phyloP scores from a whole-genome alignment of 176 grass and related monocot genomes.

The Cymbopogon citratus region DNA sequence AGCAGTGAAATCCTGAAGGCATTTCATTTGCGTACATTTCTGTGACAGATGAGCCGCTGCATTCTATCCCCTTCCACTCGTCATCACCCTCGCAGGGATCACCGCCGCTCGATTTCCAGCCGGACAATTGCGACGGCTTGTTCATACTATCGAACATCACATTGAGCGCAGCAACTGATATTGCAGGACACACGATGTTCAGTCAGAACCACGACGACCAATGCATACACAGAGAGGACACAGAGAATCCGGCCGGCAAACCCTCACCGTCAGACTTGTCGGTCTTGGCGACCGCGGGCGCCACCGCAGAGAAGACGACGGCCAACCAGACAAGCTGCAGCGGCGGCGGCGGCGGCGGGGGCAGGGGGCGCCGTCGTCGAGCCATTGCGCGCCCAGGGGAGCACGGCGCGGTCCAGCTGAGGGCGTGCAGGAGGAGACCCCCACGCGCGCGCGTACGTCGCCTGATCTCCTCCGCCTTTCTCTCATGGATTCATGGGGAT shows the following conservation, averaged over 20 bases:
- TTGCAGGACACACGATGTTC: neutral
- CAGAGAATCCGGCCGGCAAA: neutral
- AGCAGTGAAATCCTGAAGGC: neutral
- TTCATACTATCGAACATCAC: conserved; percentile 77
- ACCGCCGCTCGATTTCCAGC: conserved; percentile 59
- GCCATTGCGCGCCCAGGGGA: conserved; percentile 39
- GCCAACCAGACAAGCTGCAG: neutral
- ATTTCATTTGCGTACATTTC: conserved; percentile 79
- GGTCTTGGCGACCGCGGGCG: conserved; percentile 46
- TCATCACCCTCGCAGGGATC: conserved; percentile 67
- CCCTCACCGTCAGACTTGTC: conserved; percentile 57
- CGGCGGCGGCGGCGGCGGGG: neutral
- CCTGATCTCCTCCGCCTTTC: conserved; percentile 17
- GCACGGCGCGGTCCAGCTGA: conserved; percentile 14
- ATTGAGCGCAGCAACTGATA: conserved; percentile 73
- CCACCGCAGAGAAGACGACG: conserved; percentile 2
- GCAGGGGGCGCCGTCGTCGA: neutral
- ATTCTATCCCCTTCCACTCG: conserved; percentile 63
- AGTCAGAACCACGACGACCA: neutral
- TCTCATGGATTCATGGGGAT: conserved; percentile 9
- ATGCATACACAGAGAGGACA: neutral
- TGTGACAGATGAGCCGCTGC: conserved; percentile 70
- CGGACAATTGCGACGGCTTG: conserved; percentile 55
- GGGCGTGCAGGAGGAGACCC: conserved; percentile 14
- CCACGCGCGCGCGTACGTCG: neutral